phyloP scores from a whole-genome alignment of 2,329 filamentous ascomycete species.

The Fusarium verrucosum region DNA sequence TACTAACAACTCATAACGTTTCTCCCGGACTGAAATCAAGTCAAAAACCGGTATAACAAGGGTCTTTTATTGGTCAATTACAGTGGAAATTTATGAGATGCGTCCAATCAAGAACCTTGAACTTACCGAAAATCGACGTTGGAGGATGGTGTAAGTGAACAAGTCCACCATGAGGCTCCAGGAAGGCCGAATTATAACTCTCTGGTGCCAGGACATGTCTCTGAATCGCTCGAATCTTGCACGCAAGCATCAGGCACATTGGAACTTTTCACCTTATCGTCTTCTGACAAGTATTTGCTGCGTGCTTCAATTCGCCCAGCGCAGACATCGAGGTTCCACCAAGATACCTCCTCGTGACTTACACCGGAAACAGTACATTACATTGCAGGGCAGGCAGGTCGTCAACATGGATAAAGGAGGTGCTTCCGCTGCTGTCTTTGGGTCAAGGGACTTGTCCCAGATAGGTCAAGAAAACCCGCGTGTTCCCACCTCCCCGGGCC shows the following conservation, averaged over 20 bases:
- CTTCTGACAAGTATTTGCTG: conserved; percentile 50
- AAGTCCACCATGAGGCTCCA: conserved; percentile 49
- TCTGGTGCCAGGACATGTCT: conserved; percentile 52
- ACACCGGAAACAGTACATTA: conserved; percentile 47
- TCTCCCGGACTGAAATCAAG: conserved; percentile 18
- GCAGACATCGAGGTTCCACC: conserved; percentile 54
- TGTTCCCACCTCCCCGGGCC: conserved; percentile 49
- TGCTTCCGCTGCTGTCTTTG: conserved; percentile 31
- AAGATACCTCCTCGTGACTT: conserved; percentile 52
- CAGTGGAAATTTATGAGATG: conserved; percentile 21
- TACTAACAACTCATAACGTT: conserved; percentile 22
- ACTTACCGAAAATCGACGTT: conserved; percentile 23
- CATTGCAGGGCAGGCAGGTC: conserved; percentile 28
- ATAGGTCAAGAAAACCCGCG: conserved; percentile 51
- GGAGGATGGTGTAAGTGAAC: conserved; percentile 53
- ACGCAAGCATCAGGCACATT: conserved; percentile 52
- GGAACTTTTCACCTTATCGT: conserved; percentile 54
- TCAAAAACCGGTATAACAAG: conserved; percentile 45
- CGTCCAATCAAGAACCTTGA: conserved; percentile 41
- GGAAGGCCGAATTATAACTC: conserved; percentile 53
- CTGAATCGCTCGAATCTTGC: conserved; percentile 53
- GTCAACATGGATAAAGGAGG: conserved; percentile 51
- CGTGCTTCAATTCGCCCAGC: conserved; percentile 51
- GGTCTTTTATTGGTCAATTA: conserved; percentile 44
- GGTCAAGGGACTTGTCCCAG: conserved; percentile 48